Conservation (phyloP, 2,329 filamentous ascomycete genomes). For the Daldinia sp. region DNA sequence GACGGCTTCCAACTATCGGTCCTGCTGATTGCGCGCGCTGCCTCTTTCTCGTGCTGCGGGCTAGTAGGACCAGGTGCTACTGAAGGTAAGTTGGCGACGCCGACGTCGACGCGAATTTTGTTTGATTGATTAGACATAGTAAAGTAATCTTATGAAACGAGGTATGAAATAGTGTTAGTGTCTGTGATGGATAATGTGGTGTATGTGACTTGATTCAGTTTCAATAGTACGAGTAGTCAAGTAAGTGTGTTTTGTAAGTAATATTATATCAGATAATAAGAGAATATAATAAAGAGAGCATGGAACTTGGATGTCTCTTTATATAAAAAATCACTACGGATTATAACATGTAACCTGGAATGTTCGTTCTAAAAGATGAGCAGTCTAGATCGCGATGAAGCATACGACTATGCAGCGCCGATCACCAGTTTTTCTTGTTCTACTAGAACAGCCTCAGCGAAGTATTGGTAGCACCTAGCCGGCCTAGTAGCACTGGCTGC, state of each 20-base stretch:
- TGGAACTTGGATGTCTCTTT: conserved; percentile 29
- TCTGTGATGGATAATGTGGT: neutral
- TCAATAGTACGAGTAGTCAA: neutral
- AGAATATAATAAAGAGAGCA: neutral
- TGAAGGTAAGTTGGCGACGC: conserved; percentile 28
- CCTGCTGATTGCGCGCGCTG: conserved; percentile 53
- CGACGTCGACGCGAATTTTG: conserved; percentile 31
- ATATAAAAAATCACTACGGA: conserved; percentile 12
- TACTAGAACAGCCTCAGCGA: conserved; percentile 12
- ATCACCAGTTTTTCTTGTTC: conserved; percentile 36
- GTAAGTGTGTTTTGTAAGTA: neutral
- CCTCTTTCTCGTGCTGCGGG: conserved; percentile 51
- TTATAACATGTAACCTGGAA: conserved; percentile 18
- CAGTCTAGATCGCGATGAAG: conserved; percentile 38
- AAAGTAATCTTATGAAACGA: neutral
- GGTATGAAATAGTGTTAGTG: neutral
- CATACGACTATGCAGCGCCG: conserved; percentile 37
- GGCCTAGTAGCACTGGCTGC: neutral
- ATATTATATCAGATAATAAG: conserved; percentile 2
- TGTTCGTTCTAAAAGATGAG: conserved; percentile 11
- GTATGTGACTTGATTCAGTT: neutral
- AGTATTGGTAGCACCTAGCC: conserved; percentile 1
- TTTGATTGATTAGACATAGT: conserved; percentile 13
- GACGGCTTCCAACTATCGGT: conserved; percentile 62
- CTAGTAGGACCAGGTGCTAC: conserved; percentile 36